Conservation (phyloP, 2,329 filamentous ascomycete genomes). For the Trichoderma pleuroti region DNA sequence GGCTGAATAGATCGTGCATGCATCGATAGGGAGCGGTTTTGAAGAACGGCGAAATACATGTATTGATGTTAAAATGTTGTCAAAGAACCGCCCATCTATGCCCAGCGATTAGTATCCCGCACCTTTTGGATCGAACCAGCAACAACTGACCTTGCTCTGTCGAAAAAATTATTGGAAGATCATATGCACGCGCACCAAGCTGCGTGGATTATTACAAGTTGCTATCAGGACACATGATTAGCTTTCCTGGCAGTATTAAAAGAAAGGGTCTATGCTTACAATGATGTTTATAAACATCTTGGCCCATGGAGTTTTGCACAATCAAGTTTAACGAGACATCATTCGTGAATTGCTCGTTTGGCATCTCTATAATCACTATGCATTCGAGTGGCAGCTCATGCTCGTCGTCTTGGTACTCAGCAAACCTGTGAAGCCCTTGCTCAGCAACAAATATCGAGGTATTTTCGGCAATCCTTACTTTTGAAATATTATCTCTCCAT, state of each 20-base stretch:
- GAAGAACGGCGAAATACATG: background rate
- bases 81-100: background rate
- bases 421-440: background rate
- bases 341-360: background rate
- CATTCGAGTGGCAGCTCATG: background rate
- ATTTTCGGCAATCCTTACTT: background rate
- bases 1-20: background rate
- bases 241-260: background rate
- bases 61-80: background rate
- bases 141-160: background rate
- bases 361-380: background rate
- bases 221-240: background rate
- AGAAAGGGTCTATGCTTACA: background rate
- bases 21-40: background rate
- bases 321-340: background rate
- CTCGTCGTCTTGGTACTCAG: background rate
- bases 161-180: background rate
- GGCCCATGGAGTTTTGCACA: background rate
- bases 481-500: background rate
- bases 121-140: fast-evolving
- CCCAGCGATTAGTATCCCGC: background rate
- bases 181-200: no score
- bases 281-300: background rate
- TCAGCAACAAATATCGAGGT: background rate
- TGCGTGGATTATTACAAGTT: no score